Conservation (phyloP, 306 rosid species). For the Benincasa hispida region DNA sequence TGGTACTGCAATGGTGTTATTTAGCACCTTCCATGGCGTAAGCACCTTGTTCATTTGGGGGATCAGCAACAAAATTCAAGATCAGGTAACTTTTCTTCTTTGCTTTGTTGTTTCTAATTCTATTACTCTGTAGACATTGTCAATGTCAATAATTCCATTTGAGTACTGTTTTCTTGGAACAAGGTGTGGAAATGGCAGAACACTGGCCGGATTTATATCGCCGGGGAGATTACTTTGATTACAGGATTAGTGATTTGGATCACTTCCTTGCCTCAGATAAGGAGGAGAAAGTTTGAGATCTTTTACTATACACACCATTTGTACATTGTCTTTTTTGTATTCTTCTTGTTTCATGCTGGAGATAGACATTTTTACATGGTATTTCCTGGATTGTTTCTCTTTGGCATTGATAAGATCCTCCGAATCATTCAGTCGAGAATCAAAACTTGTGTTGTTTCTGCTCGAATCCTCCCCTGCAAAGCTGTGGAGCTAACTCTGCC, state of each 20-base stretch:
- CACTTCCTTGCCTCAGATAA: constrained; percentile 78
- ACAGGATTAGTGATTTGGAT: constrained; percentile 59
- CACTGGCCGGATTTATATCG: constrained; percentile 71
- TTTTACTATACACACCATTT: constrained; percentile 87
- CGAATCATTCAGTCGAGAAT: constrained; percentile 69
- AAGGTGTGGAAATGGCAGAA: constrained; percentile 78
- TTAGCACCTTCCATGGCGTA: constrained; percentile 62
- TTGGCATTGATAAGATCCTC: constrained; percentile 64
- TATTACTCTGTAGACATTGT: background rate
- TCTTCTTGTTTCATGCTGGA: constrained; percentile 83
- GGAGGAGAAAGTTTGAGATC: constrained; percentile 64
- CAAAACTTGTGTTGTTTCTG: constrained; percentile 50
- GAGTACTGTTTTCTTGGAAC: constrained; percentile 6
- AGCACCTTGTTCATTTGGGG: constrained; percentile 86
- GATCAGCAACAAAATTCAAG: constrained; percentile 50
- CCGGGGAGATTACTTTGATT: constrained; percentile 62
- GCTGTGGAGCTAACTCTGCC: constrained; percentile 65
- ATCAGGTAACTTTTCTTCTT: constrained; percentile 41
- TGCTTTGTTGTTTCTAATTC: background rate
- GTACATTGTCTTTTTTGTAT: constrained; percentile 56
- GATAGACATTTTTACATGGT: constrained; percentile 74
- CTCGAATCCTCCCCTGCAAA: constrained; percentile 49
- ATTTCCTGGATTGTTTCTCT: constrained; percentile 76
- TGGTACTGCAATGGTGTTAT: constrained; percentile 68
- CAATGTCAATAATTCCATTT: background rate